Base-by-base conservation (phyloP, 192 early-diverging fungal species). In the Coemansia aciculifera region DNA sequence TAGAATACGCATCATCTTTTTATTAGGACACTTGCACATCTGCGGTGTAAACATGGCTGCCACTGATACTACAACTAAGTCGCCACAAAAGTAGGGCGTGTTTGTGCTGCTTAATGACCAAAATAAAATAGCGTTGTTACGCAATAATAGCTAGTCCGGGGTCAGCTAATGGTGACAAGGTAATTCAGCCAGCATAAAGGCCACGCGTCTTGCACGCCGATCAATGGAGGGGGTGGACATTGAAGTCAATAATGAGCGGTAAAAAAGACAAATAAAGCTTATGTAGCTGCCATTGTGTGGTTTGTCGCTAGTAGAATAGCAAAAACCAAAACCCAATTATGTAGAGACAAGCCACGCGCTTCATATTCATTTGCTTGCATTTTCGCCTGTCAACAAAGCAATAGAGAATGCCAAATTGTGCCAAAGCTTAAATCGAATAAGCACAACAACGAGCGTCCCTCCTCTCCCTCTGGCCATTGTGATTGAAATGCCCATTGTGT, bases 361-460 rank as follows among this genome's bases (percentile, higher is more conserved):
- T 57, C 15, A 57, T 57, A 31, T 34, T 57, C 54, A 57, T 34
- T 57, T 34, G 13, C 29, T 15, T 17, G 54, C 29, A 31, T 17
- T 34, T 57, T 57, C 54, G n/a, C 6, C 31, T 5, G 2, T 24
- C 31, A 7, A 57, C 15, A 57, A 57, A 13, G 29, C 29, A 31
- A 57, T 32, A 15, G 49, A 56, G 0, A 31, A 57, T 34, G 54
- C 5, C 34, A 15, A n/a, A 57, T 57, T n/a, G 54, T 32, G 32
- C 31, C 31, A 57, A 31, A 57, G 54, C 29, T 57, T 32, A 57
- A 19, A 34, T 34, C 15, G 13, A 57, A n/a, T 7, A 29, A 57
- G 29, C 54, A 57, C 54, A 57, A 31, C 51, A 54, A 57, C 54
- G 13, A 12, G 19, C 8, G 13, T 57, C 54, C 54, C 54, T 57